Base-by-base conservation (phyloP, 352 stramenopile species). In the Phytophthora sojae region DNA sequence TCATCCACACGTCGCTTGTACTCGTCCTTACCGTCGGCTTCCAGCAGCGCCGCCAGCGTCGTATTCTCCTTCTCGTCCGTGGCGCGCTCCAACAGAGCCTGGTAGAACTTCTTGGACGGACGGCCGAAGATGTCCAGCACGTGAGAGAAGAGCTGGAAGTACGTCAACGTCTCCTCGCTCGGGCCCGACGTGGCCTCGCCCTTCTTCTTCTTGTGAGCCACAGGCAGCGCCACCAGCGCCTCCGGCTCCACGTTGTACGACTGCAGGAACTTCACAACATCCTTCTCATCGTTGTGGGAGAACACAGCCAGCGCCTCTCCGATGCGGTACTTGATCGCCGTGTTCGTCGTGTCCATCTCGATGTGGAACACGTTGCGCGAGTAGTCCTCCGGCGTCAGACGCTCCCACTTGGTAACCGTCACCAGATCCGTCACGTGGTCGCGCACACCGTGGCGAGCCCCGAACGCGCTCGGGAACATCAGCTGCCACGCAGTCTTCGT, bases 301-400 rank as follows among this genome's bases (percentile, higher is more conserved):
- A 95, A 97, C 55, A 97, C 85, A 12, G 85, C 88, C 14, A 97
- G 74, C 44, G 90, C 89, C 47, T 96, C 90, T 58, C 90, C 90
- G 59, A 95, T 94, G 52, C 82, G 79, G 83, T 97, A 97, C 82
- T 87, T 84, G 71, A 97, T 91, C 35, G 72, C 73, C 19, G 83
- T 92, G 75, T 88, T 88, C 21, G 68, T 89, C 55, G 91, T 94
- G 76, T 96, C 90, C 80, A 97, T 93, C 62, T 94, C 87, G 51
- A 96, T 60, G 73, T 96, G 90, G 77, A 95, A 94, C 37, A 97
- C 90, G 69, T 97, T 94, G 39, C 90, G 87, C 65, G 79, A 83
- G 79, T 97, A 97, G 67, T 93, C 86, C 12, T 58, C 63, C 0
- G 90, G 90, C 15, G 90, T 97, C 45, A 97, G 75, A 26, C 90